Conservation (phyloP, 2,329 filamentous ascomycete genomes). For the Monosporascus sp. region DNA sequence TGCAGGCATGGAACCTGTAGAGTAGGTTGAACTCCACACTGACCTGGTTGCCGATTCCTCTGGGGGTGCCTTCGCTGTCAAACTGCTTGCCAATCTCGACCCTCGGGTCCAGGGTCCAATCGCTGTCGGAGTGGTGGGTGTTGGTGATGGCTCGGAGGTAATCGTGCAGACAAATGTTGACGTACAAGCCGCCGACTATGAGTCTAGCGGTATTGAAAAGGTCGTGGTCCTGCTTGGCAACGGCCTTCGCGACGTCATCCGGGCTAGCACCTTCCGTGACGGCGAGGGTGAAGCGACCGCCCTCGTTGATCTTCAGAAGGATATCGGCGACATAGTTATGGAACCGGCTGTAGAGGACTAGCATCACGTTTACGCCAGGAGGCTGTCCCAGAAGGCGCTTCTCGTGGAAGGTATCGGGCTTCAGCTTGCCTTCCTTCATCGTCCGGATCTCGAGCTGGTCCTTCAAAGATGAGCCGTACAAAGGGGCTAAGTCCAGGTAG, state of each 20-base stretch:
- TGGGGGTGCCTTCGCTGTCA: conserved; percentile 40
- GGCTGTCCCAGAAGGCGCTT: conserved; percentile 61
- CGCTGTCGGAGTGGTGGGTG: conserved; percentile 51
- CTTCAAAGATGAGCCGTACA: conserved; percentile 63
- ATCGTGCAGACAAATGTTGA: conserved; percentile 53
- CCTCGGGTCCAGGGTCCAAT: conserved; percentile 60
- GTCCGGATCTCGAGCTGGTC: conserved; percentile 61
- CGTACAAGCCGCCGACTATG: conserved; percentile 48
- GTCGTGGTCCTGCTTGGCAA: conserved; percentile 42
- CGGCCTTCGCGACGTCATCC: conserved; percentile 27
- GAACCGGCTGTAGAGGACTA: conserved; percentile 65
- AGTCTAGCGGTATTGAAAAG: conserved; percentile 53
- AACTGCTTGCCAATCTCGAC: conserved; percentile 48
- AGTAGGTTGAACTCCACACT: conserved; percentile 65
- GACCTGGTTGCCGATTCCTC: conserved; percentile 61
- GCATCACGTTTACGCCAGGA: conserved; percentile 60
- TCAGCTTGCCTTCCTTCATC: conserved; percentile 61
- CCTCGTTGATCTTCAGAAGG: conserved; percentile 61
- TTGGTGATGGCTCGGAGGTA: conserved; percentile 59
- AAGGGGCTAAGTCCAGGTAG: conserved; percentile 67
- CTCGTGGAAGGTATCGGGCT: conserved; percentile 66
- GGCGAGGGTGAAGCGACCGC: conserved; percentile 52
- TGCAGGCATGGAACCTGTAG: conserved; percentile 60
- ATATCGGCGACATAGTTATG: conserved; percentile 65
- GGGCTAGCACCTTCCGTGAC: conserved; percentile 15